Evolutionary conservation across 441 rosid genomes (phyloP).

Genomic region (Rhodomyrtus psidioides): DNA sequence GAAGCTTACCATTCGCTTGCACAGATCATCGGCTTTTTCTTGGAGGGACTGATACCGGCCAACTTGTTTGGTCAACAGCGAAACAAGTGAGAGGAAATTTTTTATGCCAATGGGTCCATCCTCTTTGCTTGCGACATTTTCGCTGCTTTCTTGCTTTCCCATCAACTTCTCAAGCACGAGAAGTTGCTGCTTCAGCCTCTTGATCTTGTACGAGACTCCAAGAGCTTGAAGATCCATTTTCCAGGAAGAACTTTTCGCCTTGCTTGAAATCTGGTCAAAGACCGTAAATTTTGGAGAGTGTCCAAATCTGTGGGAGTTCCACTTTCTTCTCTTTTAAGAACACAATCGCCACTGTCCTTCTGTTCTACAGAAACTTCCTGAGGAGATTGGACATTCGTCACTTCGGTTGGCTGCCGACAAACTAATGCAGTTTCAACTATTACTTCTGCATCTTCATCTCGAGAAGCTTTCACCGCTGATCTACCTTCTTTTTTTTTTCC

Average conservation of each 20-base stretch:
- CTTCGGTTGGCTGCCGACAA: slow-evolving; percentile 10
- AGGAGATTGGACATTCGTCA: slow-evolving; percentile 37
- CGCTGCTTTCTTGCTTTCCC: slow-evolving; percentile 47
- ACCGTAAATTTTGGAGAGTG: slow-evolving; percentile 12
- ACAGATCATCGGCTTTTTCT: slow-evolving; percentile 72
- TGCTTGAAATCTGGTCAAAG: slow-evolving; percentile 15
- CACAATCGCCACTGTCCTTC: slow-evolving; percentile 18
- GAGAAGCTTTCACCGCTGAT: slow-evolving; percentile 8
- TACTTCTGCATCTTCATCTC: slow-evolving; percentile 14
- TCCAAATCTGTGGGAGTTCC: slow-evolving; percentile 11
- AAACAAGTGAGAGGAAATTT: slow-evolving; percentile 32
- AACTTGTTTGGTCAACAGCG: slow-evolving; percentile 69
- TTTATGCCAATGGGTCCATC: slow-evolving; percentile 15
- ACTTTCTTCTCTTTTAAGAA: slow-evolving; percentile 26
- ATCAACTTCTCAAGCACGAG: slow-evolving; percentile 71
- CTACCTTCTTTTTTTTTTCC: slow-evolving; percentile 28
- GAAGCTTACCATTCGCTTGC: slow-evolving; percentile 72
- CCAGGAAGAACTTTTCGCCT: slow-evolving; percentile 35
- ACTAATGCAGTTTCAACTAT: slow-evolving; percentile 18
- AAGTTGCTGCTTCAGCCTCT: slow-evolving; percentile 84
- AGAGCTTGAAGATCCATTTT: slow-evolving; percentile 90
- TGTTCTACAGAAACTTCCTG: slow-evolving; percentile 38
- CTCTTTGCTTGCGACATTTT: slow-evolving; percentile 22
- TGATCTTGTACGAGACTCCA: slow-evolving; percentile 82
- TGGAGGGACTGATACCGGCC: slow-evolving; percentile 80